A percentile compares a stretch with the other conserved stretches of the same genome.
These are phyloP conservation scores for Aspergillus affinis DNA, from an alignment of 495 filamentous ascomycete genomes.

Conservation along the genomic window DNA sequence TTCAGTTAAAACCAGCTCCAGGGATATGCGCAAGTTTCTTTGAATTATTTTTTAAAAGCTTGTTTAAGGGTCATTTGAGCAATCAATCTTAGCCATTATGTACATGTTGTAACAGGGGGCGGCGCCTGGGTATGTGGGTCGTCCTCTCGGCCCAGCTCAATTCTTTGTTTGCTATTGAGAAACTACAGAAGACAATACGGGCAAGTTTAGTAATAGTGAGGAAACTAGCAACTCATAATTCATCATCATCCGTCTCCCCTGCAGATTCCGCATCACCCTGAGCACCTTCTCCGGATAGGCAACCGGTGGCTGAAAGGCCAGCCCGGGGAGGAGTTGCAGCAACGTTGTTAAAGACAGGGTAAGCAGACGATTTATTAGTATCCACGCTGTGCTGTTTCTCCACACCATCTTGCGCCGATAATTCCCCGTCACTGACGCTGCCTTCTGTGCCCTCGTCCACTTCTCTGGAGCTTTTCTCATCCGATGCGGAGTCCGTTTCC, in stretches of 20 bases:
- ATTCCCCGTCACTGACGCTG: not conserved
- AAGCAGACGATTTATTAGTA: not conserved
- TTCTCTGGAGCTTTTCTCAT: slow-evolving; percentile 10
- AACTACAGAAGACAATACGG: too few relatives aligned
- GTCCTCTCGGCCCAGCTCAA: too few relatives aligned
- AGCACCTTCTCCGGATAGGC: not conserved
- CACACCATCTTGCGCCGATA: not conserved
- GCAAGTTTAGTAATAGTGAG: not conserved
- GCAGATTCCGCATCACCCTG: slow-evolving; percentile 29
- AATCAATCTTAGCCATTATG: not conserved
- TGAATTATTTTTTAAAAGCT: not conserved
- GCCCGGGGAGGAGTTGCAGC: not conserved
- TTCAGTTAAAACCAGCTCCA: slow-evolving; percentile 27
- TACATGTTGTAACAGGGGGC: not conserved
- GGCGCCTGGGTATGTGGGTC: too few relatives aligned
- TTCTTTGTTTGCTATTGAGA: too few relatives aligned
- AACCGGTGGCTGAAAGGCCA: not conserved
- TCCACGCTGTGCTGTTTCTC: not conserved
- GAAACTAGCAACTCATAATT: slow-evolving; percentile 32
- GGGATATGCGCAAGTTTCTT: not conserved
- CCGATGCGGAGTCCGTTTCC: slow-evolving; percentile 49
- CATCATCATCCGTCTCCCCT: slow-evolving; percentile 55
- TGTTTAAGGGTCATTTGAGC: not conserved
- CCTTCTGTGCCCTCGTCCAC: not conserved
- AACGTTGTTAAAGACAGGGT: not conserved